Evolutionary conservation across 1,139 yeast genomes (phyloP), one percentile per base, ranked within the genome.

Genomic region (Pichia sp.): DNA sequence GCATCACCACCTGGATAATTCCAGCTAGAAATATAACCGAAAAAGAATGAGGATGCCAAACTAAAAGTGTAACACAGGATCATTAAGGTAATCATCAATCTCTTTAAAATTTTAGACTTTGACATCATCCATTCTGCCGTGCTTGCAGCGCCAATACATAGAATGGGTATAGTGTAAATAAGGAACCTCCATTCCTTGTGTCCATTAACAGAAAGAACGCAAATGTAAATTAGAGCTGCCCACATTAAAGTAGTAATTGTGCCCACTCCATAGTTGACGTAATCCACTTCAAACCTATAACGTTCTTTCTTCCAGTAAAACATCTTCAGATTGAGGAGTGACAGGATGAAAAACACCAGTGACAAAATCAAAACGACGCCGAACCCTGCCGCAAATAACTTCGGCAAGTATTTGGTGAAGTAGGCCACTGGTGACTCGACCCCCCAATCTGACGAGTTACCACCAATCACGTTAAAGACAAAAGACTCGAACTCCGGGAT

Each of bases 121-220:
- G 8, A 6, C 4, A 43, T 42, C 4, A 53, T 11, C 48, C 49
- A 55, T 0, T 83, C 73, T 36, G 87, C 75, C 1, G 87, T 89
- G 52, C 79, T 75, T 5, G 95, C 85, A 3, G 89, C 92, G 45
- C 79, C 69, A 40, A 85, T 65, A 0, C 87, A 80, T 56, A 89
- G 69, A 0, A 87, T 74, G 2, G 98, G 97, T 10, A 85, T 72
- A 0, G 83, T 74, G 66, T 92, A 93, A 15, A 86, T 73, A 52
- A 93, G 82, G 63, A 92, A 93, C 62, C 98, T 79, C 96, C 96
- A 90, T 73, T 93, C 98, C 68, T 92, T 93, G 64, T 92, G 98
- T 1, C 95, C 93, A 67, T 87, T 95, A 54, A 85, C 68, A 0
- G 97, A 90, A 78, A 90, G 78, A 2, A 80, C 67, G 2, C 74